Percentiles rank a stretch among this genome's conserved stretches.
Conservation (phyloP, 768 basidiomycete genomes). For the Plicaturopsis crispa region DNA sequence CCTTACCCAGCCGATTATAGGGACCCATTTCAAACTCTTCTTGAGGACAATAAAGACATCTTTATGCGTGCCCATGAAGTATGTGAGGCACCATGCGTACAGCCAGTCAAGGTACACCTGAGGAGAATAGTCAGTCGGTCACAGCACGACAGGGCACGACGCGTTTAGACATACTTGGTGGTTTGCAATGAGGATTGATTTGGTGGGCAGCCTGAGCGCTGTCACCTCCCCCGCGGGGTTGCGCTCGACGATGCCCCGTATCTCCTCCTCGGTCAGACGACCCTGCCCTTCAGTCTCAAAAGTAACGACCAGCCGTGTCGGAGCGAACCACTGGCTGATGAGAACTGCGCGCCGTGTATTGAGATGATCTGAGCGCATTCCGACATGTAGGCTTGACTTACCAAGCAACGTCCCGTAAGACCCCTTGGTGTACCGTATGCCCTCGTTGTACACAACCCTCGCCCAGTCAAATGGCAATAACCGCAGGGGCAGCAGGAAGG, state of each 20-base stretch:
- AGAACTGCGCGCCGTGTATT: too few relatives aligned
- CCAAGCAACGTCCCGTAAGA: slow-evolving; percentile 71
- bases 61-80: slow-evolving; percentile 60
- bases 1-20: slow-evolving; percentile 80
- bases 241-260: slow-evolving; percentile 47
- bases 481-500: slow-evolving; percentile 60
- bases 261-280: slow-evolving; percentile 50
- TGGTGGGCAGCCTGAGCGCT: slow-evolving; percentile 64
- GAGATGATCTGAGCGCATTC: not conserved
- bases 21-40: slow-evolving; percentile 80
- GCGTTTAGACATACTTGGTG: slow-evolving; percentile 90
- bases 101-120: slow-evolving; percentile 80
- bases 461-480: slow-evolving; percentile 55
- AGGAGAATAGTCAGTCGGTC: not conserved
- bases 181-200: slow-evolving; percentile 83
- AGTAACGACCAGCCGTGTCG: slow-evolving; percentile 63
- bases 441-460: slow-evolving; percentile 52
- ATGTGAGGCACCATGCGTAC: slow-evolving; percentile 82
- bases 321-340: slow-evolving; percentile 78
- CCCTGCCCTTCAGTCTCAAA: slow-evolving; percentile 68
- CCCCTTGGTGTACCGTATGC: slow-evolving; percentile 77
- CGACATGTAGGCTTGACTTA: slow-evolving; percentile 26
- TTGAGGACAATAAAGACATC: slow-evolving; percentile 90
- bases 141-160: slow-evolving; percentile 2
- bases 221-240: slow-evolving; percentile 49